Base-by-base conservation (phyloP, 2,329 filamentous ascomycete species). In the Aspergillus pseudoviridinutans region DNA sequence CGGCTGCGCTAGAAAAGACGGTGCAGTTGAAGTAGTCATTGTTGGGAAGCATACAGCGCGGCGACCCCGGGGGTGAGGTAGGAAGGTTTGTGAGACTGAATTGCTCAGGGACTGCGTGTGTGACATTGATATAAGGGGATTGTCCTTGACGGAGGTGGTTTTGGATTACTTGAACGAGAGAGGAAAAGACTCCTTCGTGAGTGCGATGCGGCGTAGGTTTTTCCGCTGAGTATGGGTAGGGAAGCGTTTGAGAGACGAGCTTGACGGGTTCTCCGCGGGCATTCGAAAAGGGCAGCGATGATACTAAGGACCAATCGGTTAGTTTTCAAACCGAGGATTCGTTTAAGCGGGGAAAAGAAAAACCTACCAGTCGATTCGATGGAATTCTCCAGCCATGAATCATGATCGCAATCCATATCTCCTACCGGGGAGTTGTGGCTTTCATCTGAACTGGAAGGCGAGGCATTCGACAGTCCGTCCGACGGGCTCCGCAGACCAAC, bases 21-120 rank as follows among this genome's bases (percentile, higher is more conserved):
- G 82, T 85, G 53, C 74, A 77, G 49, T 81, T 84, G 69, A 88
- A 87, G 68, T 87, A 87, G 58, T 86, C 83, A 29, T 85, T 80
- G 29, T 79, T 79, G 22, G 78, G 78, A 38, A 80, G 76, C 4
- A 69, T 64, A 20, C 70, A 67, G 47, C 74, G 75, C 12, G 85
- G 85, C 2, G 85, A 87, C 53, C 77, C 81, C 3, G 84, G 83
- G 8, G 85, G 85, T n/a, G 85, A 87, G 29, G 80, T 83, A 7
- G 85, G 85, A 3, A 87, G 76, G 62, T 86, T 84, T 22, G 80
- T 79, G 38, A 87, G 77, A 55, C 80, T 86, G 72, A 86, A 87
- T 53, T 82, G 81, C 44, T 83, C 82, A 9, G 84, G 84, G 1
- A 87, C 82, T 1, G 84, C 85, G 65, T 87, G 84, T 54, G 84